Evolutionary conservation across 371 early-diverging fungal genomes (phyloP), one percentile per base, ranked within the genome.

Genomic region (Lichtheimia hyalospora): DNA sequence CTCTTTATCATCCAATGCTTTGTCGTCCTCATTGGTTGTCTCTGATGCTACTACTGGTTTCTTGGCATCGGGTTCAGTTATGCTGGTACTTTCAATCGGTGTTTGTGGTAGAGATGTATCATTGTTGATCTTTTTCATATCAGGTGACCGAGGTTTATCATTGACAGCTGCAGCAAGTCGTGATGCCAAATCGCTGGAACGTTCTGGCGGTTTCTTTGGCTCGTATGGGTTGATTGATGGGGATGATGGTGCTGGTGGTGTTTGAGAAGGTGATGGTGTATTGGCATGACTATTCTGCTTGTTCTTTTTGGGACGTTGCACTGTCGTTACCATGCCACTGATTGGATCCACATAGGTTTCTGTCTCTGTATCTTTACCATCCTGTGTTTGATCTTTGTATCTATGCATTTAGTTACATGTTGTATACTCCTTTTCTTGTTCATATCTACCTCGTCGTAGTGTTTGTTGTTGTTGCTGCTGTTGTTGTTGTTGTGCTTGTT

Each of bases 291-390:
- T 28, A 43, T 43, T 49, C 13, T 6, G 27, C 15, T 46, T 44
- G 27, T 51, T 60, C 25, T 54, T 43, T 24, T 67, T 68, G 7
- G 73, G 61, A 24, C 66, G 62, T 48, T 69, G 69, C 6, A 81
- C 60, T 10, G 76, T 77, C 1, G 81, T 77, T 1, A 81, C 76
- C 66, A 71, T 71, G 15, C 81, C 81, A 44, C 64, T 81, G 44
- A 75, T 74, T 4, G 81, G 81, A 55, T 81, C 81, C 25, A 81
- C 58, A 44, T 65, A 81, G 0, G 81, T 81, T 53, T 81, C 81
- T 15, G 72, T 73, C 39, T 75, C 75, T 40, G 62, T 43, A 7
- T 16, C 40, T 39, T 53, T 34, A 10, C 34, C 34, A 34, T 34
- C 34, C 34, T 34, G 34, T 34, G 10, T 5, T 34, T 34, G 34